Percentiles rank a stretch among this genome's conserved stretches.
Conservation (phyloP, 2,329 filamentous ascomycete genomes). For the Magnaporthiopsis incrustans region DNA sequence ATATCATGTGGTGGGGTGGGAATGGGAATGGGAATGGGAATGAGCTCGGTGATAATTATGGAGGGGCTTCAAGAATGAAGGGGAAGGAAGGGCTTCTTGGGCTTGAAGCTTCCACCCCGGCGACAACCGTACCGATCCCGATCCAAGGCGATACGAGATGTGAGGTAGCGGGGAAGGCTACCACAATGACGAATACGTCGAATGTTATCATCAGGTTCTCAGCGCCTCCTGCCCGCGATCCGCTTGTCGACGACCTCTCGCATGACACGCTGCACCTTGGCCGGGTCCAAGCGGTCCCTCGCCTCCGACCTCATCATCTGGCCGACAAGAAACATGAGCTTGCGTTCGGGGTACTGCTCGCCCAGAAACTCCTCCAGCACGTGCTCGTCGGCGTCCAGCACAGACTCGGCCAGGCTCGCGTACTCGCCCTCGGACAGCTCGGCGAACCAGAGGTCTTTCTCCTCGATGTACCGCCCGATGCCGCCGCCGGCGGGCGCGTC, state of each 20-base stretch:
- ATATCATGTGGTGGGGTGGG: no score
- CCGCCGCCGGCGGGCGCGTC: constrained; percentile 18
- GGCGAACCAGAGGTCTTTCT: constrained; percentile 44
- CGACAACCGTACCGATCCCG: no score
- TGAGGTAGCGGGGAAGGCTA: no score
- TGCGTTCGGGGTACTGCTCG: constrained; percentile 44
- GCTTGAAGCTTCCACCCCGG: no score
- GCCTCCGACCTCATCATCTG: constrained; percentile 48
- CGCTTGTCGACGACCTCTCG: constrained; percentile 20
- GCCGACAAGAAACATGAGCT: constrained; percentile 53
- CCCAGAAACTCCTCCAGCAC: constrained; percentile 37
- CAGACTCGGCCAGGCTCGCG: constrained; percentile 33
- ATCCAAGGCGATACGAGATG: no score
- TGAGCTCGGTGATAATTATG: no score
- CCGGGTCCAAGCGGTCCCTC: constrained; percentile 47
- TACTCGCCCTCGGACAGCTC: constrained; percentile 43
- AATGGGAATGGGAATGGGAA: no score
- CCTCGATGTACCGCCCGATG: constrained; percentile 27
- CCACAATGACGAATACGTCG: not conserved
- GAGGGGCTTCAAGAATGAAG: no score
- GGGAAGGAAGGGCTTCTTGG: no score
- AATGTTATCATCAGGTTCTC: not conserved
- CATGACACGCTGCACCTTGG: constrained; percentile 40
- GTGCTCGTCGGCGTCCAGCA: constrained; percentile 36
- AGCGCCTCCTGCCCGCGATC: not conserved